Evolutionary conservation across 225 moss, liverwort and hornwort genomes (phyloP).

Genomic region (Sphagnum tenellum): DNA sequence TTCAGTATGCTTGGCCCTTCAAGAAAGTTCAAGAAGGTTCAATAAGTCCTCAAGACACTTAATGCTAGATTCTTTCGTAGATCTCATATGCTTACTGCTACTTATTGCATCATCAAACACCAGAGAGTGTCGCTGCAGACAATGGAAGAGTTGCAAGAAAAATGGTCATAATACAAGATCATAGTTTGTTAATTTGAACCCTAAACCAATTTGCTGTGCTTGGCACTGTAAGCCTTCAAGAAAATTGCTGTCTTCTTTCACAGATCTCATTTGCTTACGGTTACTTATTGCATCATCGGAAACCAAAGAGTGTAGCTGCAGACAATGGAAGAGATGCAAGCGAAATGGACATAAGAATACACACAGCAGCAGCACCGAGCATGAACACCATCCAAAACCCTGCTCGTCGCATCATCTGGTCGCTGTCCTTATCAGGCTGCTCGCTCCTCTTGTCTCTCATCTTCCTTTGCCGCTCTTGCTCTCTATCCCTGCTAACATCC

Average conservation of each 20-base stretch:
- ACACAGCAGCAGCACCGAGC: conserved; percentile 50
- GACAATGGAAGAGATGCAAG: background rate
- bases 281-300: no score
- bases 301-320: background rate
- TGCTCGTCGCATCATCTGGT: conserved; percentile 18
- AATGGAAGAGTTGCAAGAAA: background rate
- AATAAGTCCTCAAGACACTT: background rate
- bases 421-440: conserved; percentile 1
- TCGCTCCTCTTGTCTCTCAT: conserved; percentile 13
- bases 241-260: background rate
- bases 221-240: background rate
- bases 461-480: conserved; percentile 18
- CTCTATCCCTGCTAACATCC: conserved; percentile 8
- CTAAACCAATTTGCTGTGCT: background rate
- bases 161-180: no score
- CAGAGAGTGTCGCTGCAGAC: background rate
- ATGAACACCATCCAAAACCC: conserved; percentile 47
- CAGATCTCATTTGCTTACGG: background rate
- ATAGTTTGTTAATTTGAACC: no score
- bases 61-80: background rate
- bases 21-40: no score
- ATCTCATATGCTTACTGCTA: no score
- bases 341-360: conserved; percentile 7
- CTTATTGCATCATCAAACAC: no score
- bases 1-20: background rate